phyloP scores from a whole-genome alignment of 345 rosid species.

The Clausena lansium region DNA sequence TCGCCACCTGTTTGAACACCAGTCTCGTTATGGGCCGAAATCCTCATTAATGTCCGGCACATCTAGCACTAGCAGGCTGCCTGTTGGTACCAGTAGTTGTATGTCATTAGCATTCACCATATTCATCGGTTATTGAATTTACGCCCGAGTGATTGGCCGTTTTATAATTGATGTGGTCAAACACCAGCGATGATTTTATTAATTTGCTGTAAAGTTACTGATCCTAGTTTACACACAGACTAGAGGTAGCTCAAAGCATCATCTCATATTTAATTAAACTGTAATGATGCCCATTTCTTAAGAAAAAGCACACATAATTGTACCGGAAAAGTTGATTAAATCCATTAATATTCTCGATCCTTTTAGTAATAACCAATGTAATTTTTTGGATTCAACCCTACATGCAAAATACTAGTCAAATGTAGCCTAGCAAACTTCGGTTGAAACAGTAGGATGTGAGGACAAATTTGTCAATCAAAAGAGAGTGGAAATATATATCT shows the following conservation, averaged over 20 bases:
- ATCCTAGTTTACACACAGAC: background rate
- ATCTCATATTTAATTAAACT: background rate
- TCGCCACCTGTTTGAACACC: background rate
- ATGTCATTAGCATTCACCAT: background rate
- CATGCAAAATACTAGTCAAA: background rate
- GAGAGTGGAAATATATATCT: background rate
- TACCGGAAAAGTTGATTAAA: background rate
- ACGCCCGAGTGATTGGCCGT: background rate
- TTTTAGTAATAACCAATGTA: too few species aligned
- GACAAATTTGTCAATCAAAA: background rate
- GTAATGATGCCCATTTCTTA: background rate
- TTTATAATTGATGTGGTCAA: background rate
- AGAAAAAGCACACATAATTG: background rate
- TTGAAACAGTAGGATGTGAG: background rate
- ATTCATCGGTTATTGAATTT: background rate
- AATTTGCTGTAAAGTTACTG: background rate
- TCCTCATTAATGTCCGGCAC: background rate
- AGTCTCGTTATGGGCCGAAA: background rate
- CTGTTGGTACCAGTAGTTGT: background rate
- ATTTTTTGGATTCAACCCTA: background rate
- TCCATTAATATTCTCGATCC: background rate
- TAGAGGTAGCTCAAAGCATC: background rate
- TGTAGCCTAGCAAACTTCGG: background rate
- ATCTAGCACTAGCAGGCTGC: too few species aligned
- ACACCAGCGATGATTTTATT: background rate